Evolutionary conservation across 371 early-diverging fungal species (phyloP).

Genomic region (Chytridiales sp.): DNA sequence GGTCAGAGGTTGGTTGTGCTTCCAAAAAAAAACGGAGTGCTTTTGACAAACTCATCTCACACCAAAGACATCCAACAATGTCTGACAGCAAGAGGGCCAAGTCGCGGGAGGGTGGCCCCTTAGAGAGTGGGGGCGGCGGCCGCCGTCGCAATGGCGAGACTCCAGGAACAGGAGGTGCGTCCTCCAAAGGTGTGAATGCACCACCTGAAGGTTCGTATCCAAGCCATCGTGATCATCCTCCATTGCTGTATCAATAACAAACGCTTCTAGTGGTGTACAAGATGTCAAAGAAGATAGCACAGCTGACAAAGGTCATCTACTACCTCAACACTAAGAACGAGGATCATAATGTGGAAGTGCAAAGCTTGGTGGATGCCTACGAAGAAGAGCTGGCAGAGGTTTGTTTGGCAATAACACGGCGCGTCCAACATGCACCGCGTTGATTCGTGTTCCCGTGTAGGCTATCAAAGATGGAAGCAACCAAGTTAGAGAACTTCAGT

Average conservation of each 20-base stretch:
- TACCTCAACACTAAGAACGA: constrained; percentile 58
- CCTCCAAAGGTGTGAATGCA: constrained; percentile 15
- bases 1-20: too few species aligned
- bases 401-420: too few species aligned
- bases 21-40: too few species aligned
- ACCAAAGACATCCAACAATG: too few species aligned
- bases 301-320: constrained; percentile 60
- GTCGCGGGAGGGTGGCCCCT: too few species aligned
- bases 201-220: constrained; percentile 14
- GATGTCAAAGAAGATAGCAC: constrained; percentile 60
- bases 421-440: too few species aligned
- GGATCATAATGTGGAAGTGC: constrained; percentile 48
- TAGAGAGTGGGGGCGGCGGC: too few species aligned
- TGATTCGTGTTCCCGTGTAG: too few species aligned
- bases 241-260: not conserved
- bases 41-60: too few species aligned
- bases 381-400: constrained; percentile 47
- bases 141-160: too few species aligned
- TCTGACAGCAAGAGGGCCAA: too few species aligned
- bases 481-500: constrained; percentile 19
- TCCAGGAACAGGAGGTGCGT: not conserved
- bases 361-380: constrained; percentile 44
- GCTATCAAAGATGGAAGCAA: constrained; percentile 38
- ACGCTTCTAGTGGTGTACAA: constrained; percentile 42
- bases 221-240: not conserved